These are phyloP conservation scores for Cadophora sp. DNA, from an alignment of 2,329 filamentous ascomycete species.

Conservation along the genomic window DNA sequence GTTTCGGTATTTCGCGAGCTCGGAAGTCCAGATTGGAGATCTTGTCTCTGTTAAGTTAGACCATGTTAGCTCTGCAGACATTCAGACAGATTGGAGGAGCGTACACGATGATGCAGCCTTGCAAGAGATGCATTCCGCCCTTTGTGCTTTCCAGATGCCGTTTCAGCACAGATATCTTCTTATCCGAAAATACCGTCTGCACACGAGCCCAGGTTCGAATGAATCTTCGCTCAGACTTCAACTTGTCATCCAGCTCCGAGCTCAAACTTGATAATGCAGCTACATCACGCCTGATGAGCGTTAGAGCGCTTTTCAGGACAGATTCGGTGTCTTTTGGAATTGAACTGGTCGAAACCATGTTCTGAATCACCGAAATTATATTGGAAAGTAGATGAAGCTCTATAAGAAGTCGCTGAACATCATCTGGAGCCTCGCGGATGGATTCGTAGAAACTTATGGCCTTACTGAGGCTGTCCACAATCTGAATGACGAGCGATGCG, in stretches of 20 bases:
- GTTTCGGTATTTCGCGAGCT: slow-evolving; percentile 15
- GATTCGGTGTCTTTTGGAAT: not conserved
- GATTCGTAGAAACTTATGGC: slow-evolving; percentile 15
- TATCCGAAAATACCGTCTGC: slow-evolving; percentile 19
- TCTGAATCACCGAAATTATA: slow-evolving; percentile 15
- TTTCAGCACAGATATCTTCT: slow-evolving; percentile 16
- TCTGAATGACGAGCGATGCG: slow-evolving; percentile 18
- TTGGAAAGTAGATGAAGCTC: slow-evolving; percentile 16
- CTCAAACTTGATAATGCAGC: slow-evolving; percentile 9
- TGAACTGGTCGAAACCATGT: not conserved
- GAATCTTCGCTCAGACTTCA: slow-evolving; percentile 13
- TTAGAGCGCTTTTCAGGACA: not conserved
- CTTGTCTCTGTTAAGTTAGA: slow-evolving; percentile 1
- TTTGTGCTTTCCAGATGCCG: slow-evolving; percentile 10
- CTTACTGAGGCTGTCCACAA: slow-evolving; percentile 20
- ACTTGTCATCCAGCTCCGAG: slow-evolving; percentile 15
- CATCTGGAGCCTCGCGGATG: slow-evolving; percentile 18
- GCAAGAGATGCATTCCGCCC: slow-evolving; percentile 5
- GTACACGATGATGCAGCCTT: slow-evolving; percentile 9
- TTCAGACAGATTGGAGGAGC: not conserved
- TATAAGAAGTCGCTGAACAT: slow-evolving; percentile 5
- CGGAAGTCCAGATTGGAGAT: slow-evolving; percentile 1
- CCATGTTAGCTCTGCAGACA: not conserved
- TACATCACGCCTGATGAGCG: slow-evolving; percentile 10
- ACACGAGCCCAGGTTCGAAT: slow-evolving; percentile 20